Percentiles rank a stretch among this genome's conserved stretches.
phyloP scores from a whole-genome alignment of 306 rosid genomes.

The Abrus precatorius region DNA sequence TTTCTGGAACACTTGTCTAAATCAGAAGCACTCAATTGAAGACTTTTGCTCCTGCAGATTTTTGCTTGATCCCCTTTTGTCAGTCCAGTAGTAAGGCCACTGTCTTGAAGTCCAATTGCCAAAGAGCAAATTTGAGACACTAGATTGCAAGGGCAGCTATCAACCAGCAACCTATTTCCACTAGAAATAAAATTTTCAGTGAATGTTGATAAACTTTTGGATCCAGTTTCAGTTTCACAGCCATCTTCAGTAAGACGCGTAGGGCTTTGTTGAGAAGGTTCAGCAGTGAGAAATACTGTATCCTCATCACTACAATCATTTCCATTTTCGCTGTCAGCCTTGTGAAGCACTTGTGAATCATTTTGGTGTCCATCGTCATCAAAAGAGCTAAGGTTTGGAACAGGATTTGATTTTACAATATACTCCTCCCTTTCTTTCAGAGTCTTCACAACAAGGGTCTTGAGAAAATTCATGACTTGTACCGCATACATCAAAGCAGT shows the following conservation, averaged over 20 bases:
- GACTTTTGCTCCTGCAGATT: slow-evolving; percentile 58
- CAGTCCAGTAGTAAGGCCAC: slow-evolving; percentile 34
- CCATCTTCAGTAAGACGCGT: slow-evolving; percentile 45
- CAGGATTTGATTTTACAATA: slow-evolving; percentile 63
- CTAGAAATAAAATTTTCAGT: slow-evolving; percentile 58
- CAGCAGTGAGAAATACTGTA: slow-evolving; percentile 54
- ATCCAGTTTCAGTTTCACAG: slow-evolving; percentile 50
- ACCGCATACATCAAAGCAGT: slow-evolving; percentile 98
- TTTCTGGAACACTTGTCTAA: slow-evolving; percentile 57
- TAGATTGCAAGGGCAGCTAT: slow-evolving; percentile 72
- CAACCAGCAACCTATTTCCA: slow-evolving; percentile 65
- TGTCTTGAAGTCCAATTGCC: slow-evolving; percentile 61
- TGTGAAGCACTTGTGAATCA: slow-evolving; percentile 54
- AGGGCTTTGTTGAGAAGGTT: slow-evolving; percentile 65
- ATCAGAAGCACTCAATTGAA: slow-evolving; percentile 56
- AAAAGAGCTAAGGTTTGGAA: slow-evolving; percentile 62
- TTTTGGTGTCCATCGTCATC: slow-evolving; percentile 80
- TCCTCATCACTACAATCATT: slow-evolving; percentile 59
- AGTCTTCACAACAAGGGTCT: slow-evolving; percentile 81
- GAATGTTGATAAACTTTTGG: slow-evolving; percentile 58
- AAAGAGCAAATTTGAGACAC: slow-evolving; percentile 72
- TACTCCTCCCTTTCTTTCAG: slow-evolving; percentile 83
- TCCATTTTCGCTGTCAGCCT: slow-evolving; percentile 52
- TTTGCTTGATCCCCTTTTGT: slow-evolving; percentile 53
- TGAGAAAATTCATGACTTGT: slow-evolving; percentile 98